Percentiles rank a stretch among this genome's conserved stretches.
Evolutionary conservation across 371 early-diverging fungal genomes (phyloP).

Genomic region (Apophysomyces trapeziformis): DNA sequence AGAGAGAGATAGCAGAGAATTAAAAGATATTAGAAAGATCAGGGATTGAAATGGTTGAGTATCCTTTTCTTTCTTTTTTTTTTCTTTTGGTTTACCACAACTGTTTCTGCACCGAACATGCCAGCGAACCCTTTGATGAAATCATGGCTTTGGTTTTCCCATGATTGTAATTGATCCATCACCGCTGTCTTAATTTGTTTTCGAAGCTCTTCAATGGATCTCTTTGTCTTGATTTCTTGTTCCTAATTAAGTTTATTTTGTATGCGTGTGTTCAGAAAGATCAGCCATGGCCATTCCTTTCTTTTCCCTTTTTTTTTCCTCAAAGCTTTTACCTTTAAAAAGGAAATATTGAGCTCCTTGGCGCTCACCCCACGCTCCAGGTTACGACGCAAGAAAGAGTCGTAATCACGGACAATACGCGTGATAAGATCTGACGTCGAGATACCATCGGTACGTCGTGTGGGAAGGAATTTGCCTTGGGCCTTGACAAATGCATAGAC

Average conservation of each 20-base stretch:
- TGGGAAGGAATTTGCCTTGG: conserved; percentile 85
- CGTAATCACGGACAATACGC: conserved; percentile 92
- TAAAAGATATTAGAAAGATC: background rate
- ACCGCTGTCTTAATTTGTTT: conserved; percentile 69
- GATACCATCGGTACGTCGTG: conserved; percentile 89
- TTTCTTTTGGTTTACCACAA: conserved; percentile 49
- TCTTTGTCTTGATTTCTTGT: conserved; percentile 75
- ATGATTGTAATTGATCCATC: conserved; percentile 60
- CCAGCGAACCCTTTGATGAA: conserved; percentile 70
- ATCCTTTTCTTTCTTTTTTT: background rate
- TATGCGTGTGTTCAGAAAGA: background rate
- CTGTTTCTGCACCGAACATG: conserved; percentile 67
- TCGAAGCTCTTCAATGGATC: conserved; percentile 65
- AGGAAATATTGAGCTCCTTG: conserved; percentile 86
- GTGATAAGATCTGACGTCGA: conserved; percentile 95
- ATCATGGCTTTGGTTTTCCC: conserved; percentile 75
- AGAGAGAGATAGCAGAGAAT: background rate
- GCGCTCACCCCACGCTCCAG: conserved; percentile 86
- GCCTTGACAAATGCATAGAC: conserved; percentile 91
- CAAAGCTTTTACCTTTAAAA: conserved; percentile 62
- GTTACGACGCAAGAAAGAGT: conserved; percentile 87
- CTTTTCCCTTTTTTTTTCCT: background rate
- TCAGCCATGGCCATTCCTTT: background rate
- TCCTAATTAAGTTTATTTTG: conserved; percentile 41
- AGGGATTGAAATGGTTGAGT: background rate